Evolutionary conservation across 257 asterid genomes (phyloP).

Genomic region (Datura wrightii): DNA sequence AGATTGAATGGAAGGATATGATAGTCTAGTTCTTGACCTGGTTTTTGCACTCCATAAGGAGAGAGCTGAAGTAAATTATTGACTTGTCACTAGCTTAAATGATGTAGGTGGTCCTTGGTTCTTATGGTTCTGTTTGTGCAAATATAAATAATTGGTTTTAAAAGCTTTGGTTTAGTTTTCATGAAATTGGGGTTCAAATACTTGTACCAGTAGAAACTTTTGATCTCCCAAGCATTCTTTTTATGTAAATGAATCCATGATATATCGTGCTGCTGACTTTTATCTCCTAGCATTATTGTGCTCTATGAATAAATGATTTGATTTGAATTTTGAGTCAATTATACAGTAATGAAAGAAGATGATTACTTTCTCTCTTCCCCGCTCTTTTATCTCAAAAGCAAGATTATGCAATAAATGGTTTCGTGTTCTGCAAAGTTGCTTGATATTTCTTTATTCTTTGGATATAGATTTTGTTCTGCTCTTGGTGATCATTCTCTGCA

Average conservation of each 20-base stretch:
- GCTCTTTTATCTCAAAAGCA: neutral
- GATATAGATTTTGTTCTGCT: neutral
- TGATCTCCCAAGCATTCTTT: neutral
- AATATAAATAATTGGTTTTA: neutral
- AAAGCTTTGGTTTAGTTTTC: conserved; percentile 11
- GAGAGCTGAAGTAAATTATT: neutral
- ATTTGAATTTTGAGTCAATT: neutral
- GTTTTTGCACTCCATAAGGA: neutral
- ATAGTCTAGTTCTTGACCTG: neutral
- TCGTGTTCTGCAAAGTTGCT: neutral
- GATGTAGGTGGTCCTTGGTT: neutral
- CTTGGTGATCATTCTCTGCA: neutral
- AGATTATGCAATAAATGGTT: neutral
- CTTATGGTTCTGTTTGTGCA: neutral
- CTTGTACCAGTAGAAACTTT: neutral
- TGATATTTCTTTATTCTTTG: neutral
- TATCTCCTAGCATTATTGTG: neutral
- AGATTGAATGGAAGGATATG: neutral
- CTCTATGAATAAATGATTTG: neutral
- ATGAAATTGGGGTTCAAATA: conserved; percentile 6
- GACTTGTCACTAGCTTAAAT: neutral
- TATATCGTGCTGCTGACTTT: neutral
- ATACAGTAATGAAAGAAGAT: neutral
- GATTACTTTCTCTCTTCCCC: neutral
- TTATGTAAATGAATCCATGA: neutral